These are phyloP conservation scores for Zygoascus bituminiphila DNA, from an alignment of 805 yeast species.

Conservation along the genomic window DNA sequence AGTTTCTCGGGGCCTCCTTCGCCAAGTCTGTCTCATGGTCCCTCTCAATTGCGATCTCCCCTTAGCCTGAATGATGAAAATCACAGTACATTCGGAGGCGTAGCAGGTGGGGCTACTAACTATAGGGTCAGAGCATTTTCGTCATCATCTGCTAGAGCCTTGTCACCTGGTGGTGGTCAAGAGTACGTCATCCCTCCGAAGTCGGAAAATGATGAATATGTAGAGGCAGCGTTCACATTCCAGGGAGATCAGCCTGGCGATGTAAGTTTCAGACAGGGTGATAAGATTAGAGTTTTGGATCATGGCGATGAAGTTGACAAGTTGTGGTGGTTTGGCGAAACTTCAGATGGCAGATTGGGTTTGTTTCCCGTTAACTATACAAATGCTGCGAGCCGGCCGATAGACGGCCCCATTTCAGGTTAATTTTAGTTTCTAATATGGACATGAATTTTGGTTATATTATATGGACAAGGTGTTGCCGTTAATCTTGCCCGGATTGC, in stretches of 20 bases:
- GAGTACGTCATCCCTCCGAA: slow-evolving; percentile 12
- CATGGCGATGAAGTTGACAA: slow-evolving; percentile 30
- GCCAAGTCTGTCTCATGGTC: not conserved
- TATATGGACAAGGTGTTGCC: not conserved
- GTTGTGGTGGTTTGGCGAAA: slow-evolving; percentile 46
- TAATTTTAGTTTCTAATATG: too few relatives aligned
- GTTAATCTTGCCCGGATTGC: not conserved
- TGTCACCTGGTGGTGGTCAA: slow-evolving; percentile 11
- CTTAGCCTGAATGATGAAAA: not conserved
- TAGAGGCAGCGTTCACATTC: slow-evolving; percentile 30
- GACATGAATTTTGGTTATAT: not conserved
- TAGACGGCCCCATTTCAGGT: too few relatives aligned
- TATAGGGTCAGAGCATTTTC: slow-evolving; percentile 22
- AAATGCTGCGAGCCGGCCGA: slow-evolving; percentile 3
- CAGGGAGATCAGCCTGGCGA: slow-evolving; percentile 32
- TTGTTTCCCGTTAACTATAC: slow-evolving; percentile 43
- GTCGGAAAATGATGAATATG: slow-evolving; percentile 22
- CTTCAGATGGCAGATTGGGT: slow-evolving; percentile 35
- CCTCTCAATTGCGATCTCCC: slow-evolving; percentile 3
- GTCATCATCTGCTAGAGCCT: slow-evolving; percentile 21
- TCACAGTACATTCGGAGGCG: not conserved
- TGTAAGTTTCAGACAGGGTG: slow-evolving; percentile 32
- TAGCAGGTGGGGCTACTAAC: slow-evolving; percentile 1
- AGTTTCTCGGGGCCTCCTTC: not conserved
- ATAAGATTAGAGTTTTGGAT: slow-evolving; percentile 28